phyloP scores from a whole-genome alignment of 441 rosid species.

The Populus hybrid region DNA sequence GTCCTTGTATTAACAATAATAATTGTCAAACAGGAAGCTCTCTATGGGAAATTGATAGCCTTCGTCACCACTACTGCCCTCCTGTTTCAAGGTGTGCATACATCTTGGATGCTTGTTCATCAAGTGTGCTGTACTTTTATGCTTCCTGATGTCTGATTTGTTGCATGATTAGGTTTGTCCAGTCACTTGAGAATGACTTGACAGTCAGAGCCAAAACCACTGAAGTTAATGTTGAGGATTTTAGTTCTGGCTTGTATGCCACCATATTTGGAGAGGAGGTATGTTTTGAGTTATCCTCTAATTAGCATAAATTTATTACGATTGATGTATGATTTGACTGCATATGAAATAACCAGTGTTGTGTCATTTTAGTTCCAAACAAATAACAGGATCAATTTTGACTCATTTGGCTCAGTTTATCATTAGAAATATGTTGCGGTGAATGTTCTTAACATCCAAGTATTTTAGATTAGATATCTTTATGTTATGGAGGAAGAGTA shows the following conservation, averaged over 20 bases:
- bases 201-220: constrained; percentile 77
- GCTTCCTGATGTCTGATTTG: constrained; percentile 14
- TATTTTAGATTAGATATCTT: not conserved
- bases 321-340: not conserved
- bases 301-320: not conserved
- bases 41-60: constrained; percentile 86
- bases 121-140: not conserved
- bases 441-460: not conserved
- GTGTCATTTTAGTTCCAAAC: not conserved
- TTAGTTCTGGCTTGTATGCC: constrained; percentile 83
- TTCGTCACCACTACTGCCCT: constrained; percentile 89
- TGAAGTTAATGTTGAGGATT: constrained; percentile 69
- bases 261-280: constrained; percentile 97
- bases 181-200: constrained; percentile 81
- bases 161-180: constrained; percentile 53
- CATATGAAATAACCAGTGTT: not conserved
- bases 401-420: not conserved
- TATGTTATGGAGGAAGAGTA: not conserved
- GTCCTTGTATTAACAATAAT: not conserved
- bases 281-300: constrained; percentile 6
- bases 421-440: too few relatives aligned
- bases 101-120: constrained; percentile 4
- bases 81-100: constrained; percentile 77
- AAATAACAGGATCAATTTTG: not conserved
- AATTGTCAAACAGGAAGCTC: constrained; percentile 68